Evolutionary conservation across 371 early-diverging fungal genomes (phyloP), one percentile per base, ranked within the genome.

Genomic region (Syncephalis plumigaleata): DNA sequence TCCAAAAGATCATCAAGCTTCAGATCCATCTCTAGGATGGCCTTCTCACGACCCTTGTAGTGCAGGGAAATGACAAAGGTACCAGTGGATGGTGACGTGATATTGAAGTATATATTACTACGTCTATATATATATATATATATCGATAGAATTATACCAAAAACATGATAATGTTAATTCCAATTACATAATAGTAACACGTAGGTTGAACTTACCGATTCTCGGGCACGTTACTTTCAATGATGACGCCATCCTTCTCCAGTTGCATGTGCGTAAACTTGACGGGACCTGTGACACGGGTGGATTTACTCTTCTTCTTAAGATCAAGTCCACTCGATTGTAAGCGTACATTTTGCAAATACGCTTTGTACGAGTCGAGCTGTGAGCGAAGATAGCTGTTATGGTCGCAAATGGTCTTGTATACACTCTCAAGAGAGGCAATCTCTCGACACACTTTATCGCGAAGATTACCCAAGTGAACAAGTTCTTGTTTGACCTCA

Each of bases 1-100:
- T 90, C 91, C 38, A 93, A 66, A 52, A 93, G 63, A 61, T 93
- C 94, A 56, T 93, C 94, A 26, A 93, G 66, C 51, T 89, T 86
- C 55, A 93, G 69, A 62, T 91, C 91, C 90, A 94, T 91, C 64
- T 90, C 89, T 50, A 94, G 59, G 46, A 94, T 89, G 1, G 95
- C 81, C 55, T 87, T 87, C 42, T 92, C 93, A 13, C 95, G 75
- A 18, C 81, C 81, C 64, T 88, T 90, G 59, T 82, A 92, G 52
- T 85, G 77, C 56, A 94, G 69, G 5, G 83, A 77, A 55, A 92
- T 87, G 27, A 90, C 72, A 55, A 87, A 94, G 4, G 87, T 84
- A 9, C 90, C 90, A 0, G 87, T 81, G 40, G 82, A 64, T 16
- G 91, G 92, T 15, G 87, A 87, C 25, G 71, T 68, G 37, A 94